Conservation (phyloP, 495 filamentous ascomycete species). For the Penicillium ochrochloron region DNA sequence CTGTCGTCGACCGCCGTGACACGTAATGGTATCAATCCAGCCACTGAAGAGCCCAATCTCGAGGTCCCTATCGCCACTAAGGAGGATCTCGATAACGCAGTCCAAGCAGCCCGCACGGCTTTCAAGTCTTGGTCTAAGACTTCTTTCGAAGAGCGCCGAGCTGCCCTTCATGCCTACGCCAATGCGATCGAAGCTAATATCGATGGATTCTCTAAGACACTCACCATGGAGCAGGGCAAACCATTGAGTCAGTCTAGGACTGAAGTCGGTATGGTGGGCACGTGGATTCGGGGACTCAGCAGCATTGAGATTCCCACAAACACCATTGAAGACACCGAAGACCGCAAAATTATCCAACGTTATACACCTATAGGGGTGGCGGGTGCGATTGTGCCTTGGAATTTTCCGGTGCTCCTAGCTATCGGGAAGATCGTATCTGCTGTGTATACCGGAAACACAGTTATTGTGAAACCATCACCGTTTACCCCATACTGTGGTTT, state of each 20-base stretch:
- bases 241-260: constrained; percentile 37
- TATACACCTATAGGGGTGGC: constrained; percentile 65
- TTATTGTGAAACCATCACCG: constrained; percentile 64
- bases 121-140: constrained; percentile 58
- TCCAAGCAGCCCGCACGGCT: constrained; percentile 49
- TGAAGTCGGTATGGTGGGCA: constrained; percentile 34
- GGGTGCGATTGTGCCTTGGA: constrained; percentile 66
- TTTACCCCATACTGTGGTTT: constrained; percentile 71
- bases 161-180: constrained; percentile 57
- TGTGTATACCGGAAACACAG: constrained; percentile 60
- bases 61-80: constrained; percentile 57
- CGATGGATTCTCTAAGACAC: constrained; percentile 51
- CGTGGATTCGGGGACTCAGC: constrained; percentile 30
- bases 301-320: constrained; percentile 32
- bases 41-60: constrained; percentile 53
- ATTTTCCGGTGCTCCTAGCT: constrained; percentile 62
- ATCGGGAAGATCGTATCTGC: constrained; percentile 61
- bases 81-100: constrained; percentile 61
- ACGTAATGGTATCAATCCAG: constrained; percentile 54
- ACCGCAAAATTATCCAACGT: constrained; percentile 49
- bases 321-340: constrained; percentile 54
- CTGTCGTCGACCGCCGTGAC: constrained; percentile 34
- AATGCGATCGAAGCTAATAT: constrained; percentile 49
- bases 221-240: constrained; percentile 63
- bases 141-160: constrained; percentile 56